Evolutionary conservation across 2,329 filamentous ascomycete species (phyloP), one percentile per base, ranked within the genome.

Genomic region (Pseudomassariella vexata): DNA sequence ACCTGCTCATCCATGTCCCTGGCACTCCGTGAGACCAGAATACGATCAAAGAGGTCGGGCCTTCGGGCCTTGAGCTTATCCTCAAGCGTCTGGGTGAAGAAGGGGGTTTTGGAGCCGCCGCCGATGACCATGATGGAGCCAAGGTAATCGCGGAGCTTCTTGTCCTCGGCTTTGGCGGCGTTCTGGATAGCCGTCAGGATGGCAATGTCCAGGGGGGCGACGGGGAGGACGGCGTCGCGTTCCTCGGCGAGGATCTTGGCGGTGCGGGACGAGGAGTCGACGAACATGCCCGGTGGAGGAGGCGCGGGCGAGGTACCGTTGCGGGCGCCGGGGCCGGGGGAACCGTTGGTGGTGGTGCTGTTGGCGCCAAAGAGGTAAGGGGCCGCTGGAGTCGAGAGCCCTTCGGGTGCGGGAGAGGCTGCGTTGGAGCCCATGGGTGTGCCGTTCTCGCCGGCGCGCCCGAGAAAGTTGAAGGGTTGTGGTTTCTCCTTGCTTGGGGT

Each of bases 1-100:
- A 96, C 89, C 60, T 95, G 88, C 38, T 92, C 87, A 60, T 98
- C 92, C 65, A 98, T 82, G 48, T 98, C 92, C 48, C 90, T 72
- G 0, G 92, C 92, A 70, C 70, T 92, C 39, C 71, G 66, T 39
- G 75, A 78, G 32, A 81, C 76, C 16, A 79, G 59, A 40, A 81
- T 77, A 38, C 68, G 66, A 19, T 81, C 78, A 14, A 60, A 59
- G 26, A 82, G 58, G 42, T 81, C 77, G 4, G 75, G 75, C 25
- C 75, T 61, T 30, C 81, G 69, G 40, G 73, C 70, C 48, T 86
- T 80, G 30, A 96, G 70, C 47, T 79, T 76, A 50, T 90, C 83
- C 60, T 98, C 92, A 3, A 98, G 70, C 40, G 85, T 86, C 3
- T 80, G 73, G 15, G 85, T 82, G 48, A 98, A 84, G 5, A 85